phyloP scores from a whole-genome alignment of 495 filamentous ascomycete species.

The Rhypophila decipiens region DNA sequence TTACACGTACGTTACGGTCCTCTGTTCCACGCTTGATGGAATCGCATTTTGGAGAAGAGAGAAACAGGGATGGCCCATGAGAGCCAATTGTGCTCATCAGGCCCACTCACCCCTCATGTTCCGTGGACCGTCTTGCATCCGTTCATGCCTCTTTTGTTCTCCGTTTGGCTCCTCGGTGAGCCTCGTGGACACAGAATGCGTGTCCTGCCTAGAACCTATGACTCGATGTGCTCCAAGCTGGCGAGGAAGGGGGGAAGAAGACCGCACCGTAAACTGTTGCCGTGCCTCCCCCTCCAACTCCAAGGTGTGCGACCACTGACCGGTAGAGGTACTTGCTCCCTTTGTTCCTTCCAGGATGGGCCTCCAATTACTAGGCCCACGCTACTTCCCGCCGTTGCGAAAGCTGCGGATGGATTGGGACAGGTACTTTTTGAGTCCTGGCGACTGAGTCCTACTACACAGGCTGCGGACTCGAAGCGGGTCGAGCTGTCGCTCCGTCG shows the following conservation, averaged over 20 bases:
- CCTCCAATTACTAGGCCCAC: too few species aligned
- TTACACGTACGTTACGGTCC: too few species aligned
- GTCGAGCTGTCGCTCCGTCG: conserved; percentile 2
- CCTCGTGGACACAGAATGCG: conserved; percentile 12
- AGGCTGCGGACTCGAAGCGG: background rate
- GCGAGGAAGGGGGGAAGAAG: background rate
- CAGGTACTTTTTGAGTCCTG: too few species aligned
- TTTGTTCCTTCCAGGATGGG: background rate
- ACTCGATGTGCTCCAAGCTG: conserved; percentile 1
- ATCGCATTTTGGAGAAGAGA: too few species aligned
- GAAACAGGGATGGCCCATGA: too few species aligned
- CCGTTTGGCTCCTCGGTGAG: conserved; percentile 12
- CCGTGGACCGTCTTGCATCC: too few species aligned
- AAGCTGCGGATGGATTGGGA: too few species aligned
- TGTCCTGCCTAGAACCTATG: conserved; percentile 13
- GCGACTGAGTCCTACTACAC: background rate
- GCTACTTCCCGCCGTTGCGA: too few species aligned
- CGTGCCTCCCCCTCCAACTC: background rate
- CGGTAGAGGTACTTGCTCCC: too few species aligned
- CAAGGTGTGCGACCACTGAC: background rate
- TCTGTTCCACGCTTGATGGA: too few species aligned
- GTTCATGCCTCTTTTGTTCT: background rate
- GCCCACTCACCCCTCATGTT: too few species aligned
- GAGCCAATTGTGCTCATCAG: too few species aligned
- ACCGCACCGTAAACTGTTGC: background rate